A percentile compares a stretch with the other conserved stretches of the same genome.
These are phyloP conservation scores for Rutidosis leptorrhynchoides DNA, from an alignment of 129 eudicot genomes.

Conservation along the genomic window DNA sequence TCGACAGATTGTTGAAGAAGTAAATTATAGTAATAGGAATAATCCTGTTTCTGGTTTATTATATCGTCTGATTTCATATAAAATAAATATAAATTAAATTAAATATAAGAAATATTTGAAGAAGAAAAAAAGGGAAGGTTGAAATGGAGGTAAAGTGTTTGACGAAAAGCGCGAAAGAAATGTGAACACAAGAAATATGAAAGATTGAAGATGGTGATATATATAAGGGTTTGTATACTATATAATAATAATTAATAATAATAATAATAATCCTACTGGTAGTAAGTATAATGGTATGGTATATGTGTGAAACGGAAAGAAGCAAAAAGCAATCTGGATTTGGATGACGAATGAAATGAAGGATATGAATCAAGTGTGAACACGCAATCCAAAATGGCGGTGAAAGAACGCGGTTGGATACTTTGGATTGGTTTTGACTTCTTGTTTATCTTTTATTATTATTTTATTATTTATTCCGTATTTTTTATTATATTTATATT, in stretches of 20 bases:
- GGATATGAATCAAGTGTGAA: constrained; percentile 44
- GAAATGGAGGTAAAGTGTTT: constrained; percentile 35
- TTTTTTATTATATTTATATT: too few relatives aligned
- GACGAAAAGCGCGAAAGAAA: constrained; percentile 50
- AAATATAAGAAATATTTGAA: not conserved
- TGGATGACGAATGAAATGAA: constrained; percentile 8
- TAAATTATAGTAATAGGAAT: constrained; percentile 31
- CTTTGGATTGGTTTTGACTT: constrained; percentile 45
- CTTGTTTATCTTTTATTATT: not conserved
- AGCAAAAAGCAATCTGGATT: constrained; percentile 21
- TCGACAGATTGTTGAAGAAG: constrained; percentile 34
- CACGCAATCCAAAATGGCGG: constrained; percentile 35
- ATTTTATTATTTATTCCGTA: too few relatives aligned
- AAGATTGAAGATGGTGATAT: not conserved
- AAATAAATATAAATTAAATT: too few relatives aligned
- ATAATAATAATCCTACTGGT: too few relatives aligned
- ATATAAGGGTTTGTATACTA: not conserved
- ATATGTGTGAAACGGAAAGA: constrained; percentile 17
- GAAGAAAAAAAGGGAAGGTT: not conserved
- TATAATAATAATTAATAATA: too few relatives aligned
- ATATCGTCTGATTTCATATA: constrained; percentile 39
- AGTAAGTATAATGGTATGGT: not conserved
- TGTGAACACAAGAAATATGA: constrained; percentile 39
- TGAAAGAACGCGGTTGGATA: constrained; percentile 60
- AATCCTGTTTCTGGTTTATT: constrained; percentile 16